Conservation (phyloP, 176 grass and related monocot species). For the Oryza longistaminata region DNA sequence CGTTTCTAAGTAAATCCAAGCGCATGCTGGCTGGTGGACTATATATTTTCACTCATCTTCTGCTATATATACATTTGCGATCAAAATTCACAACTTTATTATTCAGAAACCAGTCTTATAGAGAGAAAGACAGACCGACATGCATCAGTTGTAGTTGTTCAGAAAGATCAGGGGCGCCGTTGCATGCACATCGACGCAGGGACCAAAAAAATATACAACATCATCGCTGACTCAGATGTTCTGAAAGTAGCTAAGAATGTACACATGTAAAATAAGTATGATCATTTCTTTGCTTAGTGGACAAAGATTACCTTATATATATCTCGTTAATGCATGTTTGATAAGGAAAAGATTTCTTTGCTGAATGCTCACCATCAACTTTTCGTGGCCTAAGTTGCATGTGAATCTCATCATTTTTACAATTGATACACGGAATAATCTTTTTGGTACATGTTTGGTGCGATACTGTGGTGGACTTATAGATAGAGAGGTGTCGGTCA, state of each 20-base stretch:
- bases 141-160: background rate
- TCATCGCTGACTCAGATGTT: background rate
- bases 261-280: background rate
- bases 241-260: background rate
- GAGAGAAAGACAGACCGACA: background rate
- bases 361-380: background rate
- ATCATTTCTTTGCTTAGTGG: background rate
- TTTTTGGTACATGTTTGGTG: constrained; percentile 12
- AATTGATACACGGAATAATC: background rate
- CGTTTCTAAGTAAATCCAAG: background rate
- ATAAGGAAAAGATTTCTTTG: background rate
- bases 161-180: background rate
- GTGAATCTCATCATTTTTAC: constrained; percentile 1
- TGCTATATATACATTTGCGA: background rate
- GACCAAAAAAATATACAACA: background rate
- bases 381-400: constrained; percentile 10
- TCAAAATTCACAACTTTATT: background rate
- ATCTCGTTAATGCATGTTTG: background rate
- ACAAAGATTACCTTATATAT: background rate
- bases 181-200: background rate
- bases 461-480: background rate
- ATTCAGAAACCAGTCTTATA: background rate
- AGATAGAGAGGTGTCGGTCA: constrained; percentile 41
- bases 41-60: background rate
- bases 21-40: background rate